Evolutionary conservation across 2,329 filamentous ascomycete genomes (phyloP), one percentile per base, ranked within the genome.

Genomic region (Aspergillus oerlinghausenensis): DNA sequence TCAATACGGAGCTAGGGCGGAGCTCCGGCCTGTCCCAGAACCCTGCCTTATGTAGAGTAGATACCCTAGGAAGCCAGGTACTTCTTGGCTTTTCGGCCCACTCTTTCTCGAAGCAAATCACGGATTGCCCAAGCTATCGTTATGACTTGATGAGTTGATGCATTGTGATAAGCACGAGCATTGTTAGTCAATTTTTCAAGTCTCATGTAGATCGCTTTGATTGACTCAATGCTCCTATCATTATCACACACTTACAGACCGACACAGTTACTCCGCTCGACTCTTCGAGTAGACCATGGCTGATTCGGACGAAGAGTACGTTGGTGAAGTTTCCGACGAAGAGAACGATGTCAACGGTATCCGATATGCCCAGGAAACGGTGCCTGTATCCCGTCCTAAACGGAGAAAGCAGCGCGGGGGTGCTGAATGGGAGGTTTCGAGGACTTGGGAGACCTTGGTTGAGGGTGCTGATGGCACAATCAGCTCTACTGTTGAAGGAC

Each of bases 391-490:
- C 32, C 68, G 69, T 47, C 65, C 70, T 26, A 70, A 66, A 55
- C 73, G 70, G 64, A 73, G 69, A 70, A 77, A 70, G 64, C 70
- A 73, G 54, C 70, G 67, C 40, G 70, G 70, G 55, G 70, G 71
- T 49, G 67, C 73, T 55, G 73, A 78, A 63, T 78, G 77, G 72
- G 76, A 79, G 63, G 76, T 80, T 42, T 74, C 76, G 26, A 69
- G 80, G 61, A 80, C 79, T 21, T 82, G 79, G 79, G 90, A 93
- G 69, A 84, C 84, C 6, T 84, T 92, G 35, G 83, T 89, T 51
- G 90, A 94, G 74, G 87, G 88, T 21, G 87, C 86, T 45, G 90
- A 95, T 75, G 91, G 89, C 49, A 87, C 86, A 56, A 85, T 96
- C 63, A 87, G 86, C 56, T 84, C 83, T 45, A 82, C 83, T 11